Base-by-base conservation (phyloP, 371 early-diverging fungal genomes). In the Nematocida ironsii region DNA sequence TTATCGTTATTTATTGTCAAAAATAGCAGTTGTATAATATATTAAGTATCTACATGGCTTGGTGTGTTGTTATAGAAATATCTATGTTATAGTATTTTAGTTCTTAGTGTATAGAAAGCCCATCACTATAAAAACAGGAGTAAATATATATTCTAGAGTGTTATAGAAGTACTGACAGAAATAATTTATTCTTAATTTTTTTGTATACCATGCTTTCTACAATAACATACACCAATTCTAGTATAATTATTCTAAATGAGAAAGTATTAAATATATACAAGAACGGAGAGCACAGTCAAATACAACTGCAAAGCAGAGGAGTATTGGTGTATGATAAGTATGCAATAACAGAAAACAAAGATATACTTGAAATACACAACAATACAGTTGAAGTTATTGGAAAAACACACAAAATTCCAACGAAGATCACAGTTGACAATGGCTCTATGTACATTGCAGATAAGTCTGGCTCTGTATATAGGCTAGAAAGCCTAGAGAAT, bases 381-480 rank as follows among this genome's bases (percentile, higher is more conserved):
- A 48, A 44, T 4, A 23, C n/a, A 40, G 62, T 61, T 6, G 13
- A 42, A 2, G n/a, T 33, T 9, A 39, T 39, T 23, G 48, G 50
- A 45, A 61, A 9, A 47, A 5, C 44, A 7, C 25, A 18, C 9
- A 62, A 61, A 33, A 48, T 33, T 1, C 50, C 73, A 13, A 73
- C 47, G 9, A 61, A 39, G 33, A 33, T 72, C 5, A 62, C 25
- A 44, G 33, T 23, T 40, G 70, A 47, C 7, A 42, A 40, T 5
- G 33, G 25, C 1, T 44, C 44, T 47, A 23, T 78, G 25, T 78
- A 78, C 48, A 45, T 70, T 25, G 44, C 80, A 54, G 80, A 78
- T 40, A 56, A 70, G 42, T 5, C 40, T 11, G 80, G 80, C 39
- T 42, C 60, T 60, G 80, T 78, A 0, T 78, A 78, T 45, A 27